These are phyloP conservation scores for Globisporangium acanthophoron DNA, from an alignment of 352 stramenopile genomes.

Conservation along the genomic window DNA sequence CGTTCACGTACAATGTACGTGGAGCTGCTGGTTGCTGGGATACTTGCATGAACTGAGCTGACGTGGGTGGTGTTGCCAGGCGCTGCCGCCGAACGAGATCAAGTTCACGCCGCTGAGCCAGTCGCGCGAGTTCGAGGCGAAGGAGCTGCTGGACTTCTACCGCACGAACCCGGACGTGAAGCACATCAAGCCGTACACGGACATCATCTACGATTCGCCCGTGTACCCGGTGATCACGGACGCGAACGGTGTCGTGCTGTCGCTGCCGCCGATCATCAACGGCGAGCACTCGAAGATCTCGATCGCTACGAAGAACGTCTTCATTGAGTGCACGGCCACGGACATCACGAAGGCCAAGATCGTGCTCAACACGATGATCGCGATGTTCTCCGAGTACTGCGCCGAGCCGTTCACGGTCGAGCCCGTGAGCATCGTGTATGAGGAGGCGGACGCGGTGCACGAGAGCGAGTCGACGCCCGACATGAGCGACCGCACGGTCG, in stretches of 20 bases:
- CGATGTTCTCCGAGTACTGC: constrained; percentile 99
- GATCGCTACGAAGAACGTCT: constrained; percentile 97
- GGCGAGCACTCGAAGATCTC: constrained; percentile 96
- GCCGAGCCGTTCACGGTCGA: constrained; percentile 95
- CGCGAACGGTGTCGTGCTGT: constrained; percentile 93
- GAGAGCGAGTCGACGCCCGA: constrained; percentile 88
- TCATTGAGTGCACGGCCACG: constrained; percentile 99
- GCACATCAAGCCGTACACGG: constrained; percentile 99
- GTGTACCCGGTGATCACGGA: constrained; percentile 98
- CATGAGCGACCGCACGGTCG: constrained; percentile 87
- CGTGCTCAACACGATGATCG: constrained; percentile 98
- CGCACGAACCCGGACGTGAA: constrained; percentile 93
- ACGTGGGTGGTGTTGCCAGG: constrained; percentile 32
- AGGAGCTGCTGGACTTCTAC: constrained; percentile 95
- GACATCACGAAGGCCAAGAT: constrained; percentile 99
- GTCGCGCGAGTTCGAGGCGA: constrained; percentile 89
- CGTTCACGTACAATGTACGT: constrained; percentile 89
- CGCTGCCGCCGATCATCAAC: constrained; percentile 99
- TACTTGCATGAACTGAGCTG: neutral
- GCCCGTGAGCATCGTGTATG: constrained; percentile 96
- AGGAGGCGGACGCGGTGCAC: constrained; percentile 75
- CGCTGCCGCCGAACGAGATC: constrained; percentile 91
- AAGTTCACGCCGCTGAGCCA: constrained; percentile 96
- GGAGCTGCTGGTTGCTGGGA: neutral
- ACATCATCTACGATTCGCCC: constrained; percentile 99